These are phyloP conservation scores for Angomonas desouzai DNA, from an alignment of 208 protist genomes.

Conservation along the genomic window DNA sequence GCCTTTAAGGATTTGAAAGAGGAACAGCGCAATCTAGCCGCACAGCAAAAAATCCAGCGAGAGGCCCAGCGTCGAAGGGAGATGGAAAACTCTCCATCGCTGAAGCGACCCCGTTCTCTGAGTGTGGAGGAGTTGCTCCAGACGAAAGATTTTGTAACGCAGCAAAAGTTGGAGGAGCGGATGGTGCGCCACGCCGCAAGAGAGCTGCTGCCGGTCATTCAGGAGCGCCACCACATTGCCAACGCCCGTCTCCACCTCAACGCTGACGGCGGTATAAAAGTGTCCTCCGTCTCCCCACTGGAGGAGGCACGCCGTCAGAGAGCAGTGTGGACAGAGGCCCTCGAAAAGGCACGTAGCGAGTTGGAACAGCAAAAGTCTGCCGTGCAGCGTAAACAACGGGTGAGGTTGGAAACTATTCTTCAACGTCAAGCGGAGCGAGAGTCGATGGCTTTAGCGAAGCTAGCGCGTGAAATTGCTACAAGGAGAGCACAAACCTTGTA, in stretches of 20 bases:
- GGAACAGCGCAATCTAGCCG: slow-evolving; percentile 12
- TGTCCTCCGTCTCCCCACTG: slow-evolving; percentile 2
- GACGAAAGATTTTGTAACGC: slow-evolving; percentile 6
- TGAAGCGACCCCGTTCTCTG: no score
- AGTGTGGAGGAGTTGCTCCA: no score
- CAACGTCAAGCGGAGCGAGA: slow-evolving; percentile 52
- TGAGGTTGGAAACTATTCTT: slow-evolving; percentile 43
- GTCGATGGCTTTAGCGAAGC: slow-evolving; percentile 58
- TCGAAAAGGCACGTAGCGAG: slow-evolving; percentile 42
- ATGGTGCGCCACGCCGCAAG: slow-evolving; percentile 47
- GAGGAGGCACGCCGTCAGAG: slow-evolving; percentile 29
- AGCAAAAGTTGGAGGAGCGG: slow-evolving; percentile 38
- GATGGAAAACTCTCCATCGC: neutral
- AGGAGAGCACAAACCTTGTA: slow-evolving; percentile 12
- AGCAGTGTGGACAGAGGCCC: slow-evolving; percentile 47
- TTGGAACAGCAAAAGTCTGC: slow-evolving; percentile 45
- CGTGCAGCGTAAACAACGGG: slow-evolving; percentile 22
- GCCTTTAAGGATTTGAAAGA: slow-evolving; percentile 17
- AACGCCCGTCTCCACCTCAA: slow-evolving; percentile 31
- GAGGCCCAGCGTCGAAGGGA: neutral
- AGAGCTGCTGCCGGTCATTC: slow-evolving; percentile 58
- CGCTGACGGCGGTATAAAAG: slow-evolving; percentile 24
- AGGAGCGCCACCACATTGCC: slow-evolving; percentile 39
- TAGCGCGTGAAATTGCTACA: slow-evolving; percentile 67
- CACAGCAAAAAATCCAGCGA: slow-evolving; percentile 17